Base-by-base conservation (phyloP, 225 moss, liverwort and hornwort genomes). In the Takakia lepidozioides region DNA sequence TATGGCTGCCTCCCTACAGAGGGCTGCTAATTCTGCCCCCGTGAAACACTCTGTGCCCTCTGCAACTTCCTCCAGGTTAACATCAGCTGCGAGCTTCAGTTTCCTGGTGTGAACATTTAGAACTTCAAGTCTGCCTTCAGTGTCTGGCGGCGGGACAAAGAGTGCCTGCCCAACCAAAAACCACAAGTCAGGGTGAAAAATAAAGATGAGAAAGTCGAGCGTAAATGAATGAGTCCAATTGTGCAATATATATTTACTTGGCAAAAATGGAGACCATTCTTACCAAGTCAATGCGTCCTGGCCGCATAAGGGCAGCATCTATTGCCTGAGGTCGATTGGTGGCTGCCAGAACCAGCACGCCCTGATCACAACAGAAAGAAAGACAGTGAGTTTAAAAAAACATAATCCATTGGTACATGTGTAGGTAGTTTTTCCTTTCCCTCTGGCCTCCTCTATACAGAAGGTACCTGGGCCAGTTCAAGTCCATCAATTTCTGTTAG, bases 401-500 rank as follows among this genome's bases (percentile, higher is more conserved):
- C 15, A n/a, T n/a, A 17, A 19, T 13, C 19, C 24, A 16, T 23
- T 49, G 44, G 44, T 26, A 1, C 27, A 51, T 46, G 49, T 17
- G 43, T 25, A 18, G n/a, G n/a, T n/a, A n/a, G n/a, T n/a, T n/a
- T n/a, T n/a, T n/a, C n/a, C n/a, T n/a, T n/a, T n/a, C n/a, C n/a
- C n/a, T n/a, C n/a, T n/a, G n/a, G n/a, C n/a, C n/a, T n/a, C n/a
- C n/a, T n/a, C n/a, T n/a, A n/a, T n/a, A 17, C 43, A 19, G 49
- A 10, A 29, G 32, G 32, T 76, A 91, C 95, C 91, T 98, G 80
- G 11, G 87, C 91, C 47, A 83, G 80, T 55, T 91, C 95, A 55
- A 98, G 85, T 26, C 95, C 95, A 65, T 98, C 95, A 58, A 91
- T 87, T 63, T 91, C 95, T 16, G 95, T 98, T 10, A 98, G 83